Evolutionary conservation across 345 rosid species (phyloP), one percentile per base, ranked within the genome.

Genomic region (Toxicodendron radicans): DNA sequence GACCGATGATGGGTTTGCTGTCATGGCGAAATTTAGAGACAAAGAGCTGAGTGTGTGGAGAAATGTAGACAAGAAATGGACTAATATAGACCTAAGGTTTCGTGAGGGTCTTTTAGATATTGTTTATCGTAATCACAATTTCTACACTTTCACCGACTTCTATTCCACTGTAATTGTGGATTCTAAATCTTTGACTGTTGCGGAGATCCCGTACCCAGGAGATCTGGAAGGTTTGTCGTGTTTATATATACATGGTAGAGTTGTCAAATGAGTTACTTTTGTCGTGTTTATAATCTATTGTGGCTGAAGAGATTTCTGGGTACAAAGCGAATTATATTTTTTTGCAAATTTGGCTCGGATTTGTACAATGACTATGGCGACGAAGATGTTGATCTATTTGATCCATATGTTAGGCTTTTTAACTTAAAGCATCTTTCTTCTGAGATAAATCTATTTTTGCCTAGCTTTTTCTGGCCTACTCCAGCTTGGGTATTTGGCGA

Each of bases 51-150:
- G 30, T 27, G 30, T 27, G 30, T 27, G 30, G 30, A 27, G 30
- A 27, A 27, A 27, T 27, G 30, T 1, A 27, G 27, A 24, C 27
- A 24, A 24, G 49, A 52, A 62, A 10, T 76, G 79, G 79, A 69
- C 14, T 5, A n/a, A 33, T 1, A 5, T 33, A 33, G 38, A 33
- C 38, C 4, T 33, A 0, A 3, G 3, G 38, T 5, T 33, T 33
- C 2, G 5, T 2, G 5, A 5, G 62, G 14, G 10, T 33, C 6
- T 10, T 21, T 3, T 57, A 14, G 63, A 56, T 63, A 51, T 68
- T 10, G 53, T 43, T n/a, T 48, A 32, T 53, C 11, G n/a, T 18
- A 12, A 60, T 13, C 54, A 62, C 14, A 59, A 33, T 10, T 75
- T 60, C 27, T 52, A 49, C 51, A 68, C 33, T 61, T 16, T 66